These are phyloP conservation scores for Yamadazyma kitorensis DNA, from an alignment of 805 yeast species.

Conservation along the genomic window DNA sequence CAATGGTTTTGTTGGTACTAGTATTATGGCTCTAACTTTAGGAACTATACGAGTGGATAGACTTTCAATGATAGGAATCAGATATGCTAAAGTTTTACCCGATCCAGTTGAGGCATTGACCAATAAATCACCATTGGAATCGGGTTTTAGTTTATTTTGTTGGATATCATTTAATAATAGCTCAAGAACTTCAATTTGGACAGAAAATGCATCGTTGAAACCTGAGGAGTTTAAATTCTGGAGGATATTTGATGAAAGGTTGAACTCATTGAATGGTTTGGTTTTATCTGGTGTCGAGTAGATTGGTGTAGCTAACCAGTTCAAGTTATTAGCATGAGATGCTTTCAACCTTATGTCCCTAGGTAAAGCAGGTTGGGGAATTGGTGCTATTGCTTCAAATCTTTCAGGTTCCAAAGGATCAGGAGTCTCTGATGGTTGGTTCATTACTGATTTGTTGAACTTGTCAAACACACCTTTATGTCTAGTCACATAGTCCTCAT, in stretches of 20 bases:
- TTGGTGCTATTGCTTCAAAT: too few relatives aligned
- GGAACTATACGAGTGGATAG: constrained; percentile 66
- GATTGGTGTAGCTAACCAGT: constrained; percentile 69
- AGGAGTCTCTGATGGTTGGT: constrained; percentile 3
- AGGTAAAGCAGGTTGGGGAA: constrained; percentile 82
- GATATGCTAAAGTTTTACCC: constrained; percentile 90
- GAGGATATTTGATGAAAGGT: constrained; percentile 41
- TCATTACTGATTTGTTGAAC: constrained; percentile 36
- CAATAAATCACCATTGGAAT: constrained; percentile 67
- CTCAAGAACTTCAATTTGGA: constrained; percentile 69
- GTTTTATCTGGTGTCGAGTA: constrained; percentile 49
- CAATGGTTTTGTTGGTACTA: constrained; percentile 90
- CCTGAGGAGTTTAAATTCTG: constrained; percentile 47
- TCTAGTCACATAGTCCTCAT: constrained; percentile 26
- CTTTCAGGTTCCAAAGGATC: too few relatives aligned
- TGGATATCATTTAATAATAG: constrained; percentile 44
- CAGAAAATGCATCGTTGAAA: constrained; percentile 65
- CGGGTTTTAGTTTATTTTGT: constrained; percentile 43
- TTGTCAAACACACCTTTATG: constrained; percentile 53
- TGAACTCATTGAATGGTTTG: constrained; percentile 49
- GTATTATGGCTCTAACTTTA: constrained; percentile 65
- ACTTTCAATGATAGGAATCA: constrained; percentile 76
- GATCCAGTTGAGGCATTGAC: constrained; percentile 96
- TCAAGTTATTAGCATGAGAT: constrained; percentile 34
- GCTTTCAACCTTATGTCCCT: constrained; percentile 41